Base-by-base conservation (phyloP, 2,329 filamentous ascomycete genomes). In the Ophiostoma tasmaniense region DNA sequence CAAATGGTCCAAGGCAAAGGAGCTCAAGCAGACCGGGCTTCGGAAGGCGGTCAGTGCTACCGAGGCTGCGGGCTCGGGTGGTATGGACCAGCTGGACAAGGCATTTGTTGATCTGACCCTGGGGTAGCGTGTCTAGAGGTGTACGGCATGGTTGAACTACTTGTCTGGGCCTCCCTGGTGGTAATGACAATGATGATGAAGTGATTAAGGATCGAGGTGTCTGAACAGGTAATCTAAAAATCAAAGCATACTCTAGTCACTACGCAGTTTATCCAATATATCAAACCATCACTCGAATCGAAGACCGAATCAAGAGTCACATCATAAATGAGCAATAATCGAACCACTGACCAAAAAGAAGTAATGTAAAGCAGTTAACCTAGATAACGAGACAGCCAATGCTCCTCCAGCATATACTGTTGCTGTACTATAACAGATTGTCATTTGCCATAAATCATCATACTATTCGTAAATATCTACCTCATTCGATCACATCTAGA, bases 1-100 rank as follows among this genome's bases (percentile, higher is more conserved):
- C 74, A 82, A 82, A 75, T 92, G 90, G 82, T 80, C 83, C 69
- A 82, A 82, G 74, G 78, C 79, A 72, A 76, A 76, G 73, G 64
- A 61, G 28, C 61, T 52, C 22, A 69, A 68, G 30, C 22, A 45
- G 22, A 2, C 37, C 30, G 33, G 33, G 6, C 61, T 64, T 8
- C 33, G 33, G 7, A 13, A 17, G 6, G 25, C 7, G 13, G 28
- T 72, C 73, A 64, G 75, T 73, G 71, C 50, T 13, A 17, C 45
- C 39, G 50, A 64, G 66, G 59, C 67, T n/a, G 71, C 70, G 42
- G 42, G 55, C 11, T 22, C 33, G 0, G 52, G 33, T 8, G 55
- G 30, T 3, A 42, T 73, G 1, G 70, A 70, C 39, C 68, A 68
- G 30, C 71, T 73, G 3, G 67, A 62, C 61, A 69, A 62, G 17